Conservation (phyloP, 2,329 filamentous ascomycete species). For the Sphaceloma murrayae region DNA sequence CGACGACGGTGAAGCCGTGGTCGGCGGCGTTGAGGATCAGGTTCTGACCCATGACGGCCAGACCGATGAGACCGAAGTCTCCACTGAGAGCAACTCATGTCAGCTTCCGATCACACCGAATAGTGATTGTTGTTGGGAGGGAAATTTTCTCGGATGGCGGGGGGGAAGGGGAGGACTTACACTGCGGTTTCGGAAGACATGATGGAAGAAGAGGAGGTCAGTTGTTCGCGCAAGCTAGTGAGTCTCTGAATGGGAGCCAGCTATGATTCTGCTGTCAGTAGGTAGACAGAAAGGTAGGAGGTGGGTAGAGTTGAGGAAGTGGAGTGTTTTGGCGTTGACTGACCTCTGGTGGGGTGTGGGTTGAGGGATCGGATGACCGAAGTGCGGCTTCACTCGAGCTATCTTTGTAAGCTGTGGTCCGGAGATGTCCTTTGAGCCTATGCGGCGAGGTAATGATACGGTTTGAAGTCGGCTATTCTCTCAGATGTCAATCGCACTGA, state of each 20-base stretch:
- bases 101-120: constrained; percentile 16
- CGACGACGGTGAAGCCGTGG: constrained; percentile 83
- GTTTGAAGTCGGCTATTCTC: not conserved
- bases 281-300: constrained; percentile 17
- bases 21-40: constrained; percentile 48
- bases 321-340: constrained; percentile 16
- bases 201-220: constrained; percentile 20
- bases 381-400: constrained; percentile 13
- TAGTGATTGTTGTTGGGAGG: constrained; percentile 20
- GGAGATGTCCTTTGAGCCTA: constrained; percentile 7
- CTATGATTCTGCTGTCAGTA: not conserved
- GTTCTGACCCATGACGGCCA: constrained; percentile 46
- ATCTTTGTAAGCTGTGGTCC: constrained; percentile 13
- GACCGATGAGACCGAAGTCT: constrained; percentile 47
- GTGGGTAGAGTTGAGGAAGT: constrained; percentile 15
- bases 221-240: constrained; percentile 20
- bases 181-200: constrained; percentile 26
- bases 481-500: not conserved
- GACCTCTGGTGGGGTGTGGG: constrained; percentile 17
- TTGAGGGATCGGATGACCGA: constrained; percentile 1
- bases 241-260: constrained; percentile 19
- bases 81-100: constrained; percentile 30
- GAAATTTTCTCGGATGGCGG: constrained; percentile 20
- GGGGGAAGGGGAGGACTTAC: constrained; percentile 25
- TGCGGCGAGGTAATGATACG: constrained; percentile 4